These are phyloP conservation scores for Centrapalus pauciflorus DNA, from an alignment of 129 eudicot genomes.

Conservation along the genomic window DNA sequence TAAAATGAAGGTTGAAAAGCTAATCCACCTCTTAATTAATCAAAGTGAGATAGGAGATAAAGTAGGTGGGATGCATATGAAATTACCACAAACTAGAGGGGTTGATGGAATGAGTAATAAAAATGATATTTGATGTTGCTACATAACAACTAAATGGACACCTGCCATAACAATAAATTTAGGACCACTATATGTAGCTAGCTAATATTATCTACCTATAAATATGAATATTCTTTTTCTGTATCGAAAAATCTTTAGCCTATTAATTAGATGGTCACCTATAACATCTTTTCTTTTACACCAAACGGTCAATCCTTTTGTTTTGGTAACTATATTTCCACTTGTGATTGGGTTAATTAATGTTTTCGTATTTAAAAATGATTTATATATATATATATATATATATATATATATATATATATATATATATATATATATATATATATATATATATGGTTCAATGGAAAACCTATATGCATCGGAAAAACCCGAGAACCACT, in stretches of 20 bases:
- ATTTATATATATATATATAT: no score
- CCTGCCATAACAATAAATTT: slow-evolving; percentile 34
- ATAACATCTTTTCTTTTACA: neutral
- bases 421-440: no score
- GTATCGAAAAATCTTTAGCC: slow-evolving; percentile 1
- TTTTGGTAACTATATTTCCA: neutral
- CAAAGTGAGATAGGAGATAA: no score
- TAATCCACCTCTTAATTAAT: no score
- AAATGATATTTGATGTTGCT: slow-evolving; percentile 29
- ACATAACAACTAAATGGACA: slow-evolving; percentile 30
- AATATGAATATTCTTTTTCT: neutral
- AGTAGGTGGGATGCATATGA: slow-evolving; percentile 5
- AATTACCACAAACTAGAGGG: slow-evolving; percentile 12
- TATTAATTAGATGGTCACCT: slow-evolving; percentile 14
- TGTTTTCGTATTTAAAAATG: no score
- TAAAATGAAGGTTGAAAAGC: no score
- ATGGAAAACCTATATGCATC: no score
- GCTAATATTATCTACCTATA: neutral
- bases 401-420: no score
- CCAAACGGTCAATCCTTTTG: neutral
- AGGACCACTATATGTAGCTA: slow-evolving; percentile 25
- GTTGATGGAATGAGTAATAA: slow-evolving; percentile 15
- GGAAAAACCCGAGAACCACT: no score
- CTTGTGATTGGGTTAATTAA: neutral
- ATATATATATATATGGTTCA: no score